Conservation (phyloP, 345 rosid genomes). For the Noccaea caerulescens region DNA sequence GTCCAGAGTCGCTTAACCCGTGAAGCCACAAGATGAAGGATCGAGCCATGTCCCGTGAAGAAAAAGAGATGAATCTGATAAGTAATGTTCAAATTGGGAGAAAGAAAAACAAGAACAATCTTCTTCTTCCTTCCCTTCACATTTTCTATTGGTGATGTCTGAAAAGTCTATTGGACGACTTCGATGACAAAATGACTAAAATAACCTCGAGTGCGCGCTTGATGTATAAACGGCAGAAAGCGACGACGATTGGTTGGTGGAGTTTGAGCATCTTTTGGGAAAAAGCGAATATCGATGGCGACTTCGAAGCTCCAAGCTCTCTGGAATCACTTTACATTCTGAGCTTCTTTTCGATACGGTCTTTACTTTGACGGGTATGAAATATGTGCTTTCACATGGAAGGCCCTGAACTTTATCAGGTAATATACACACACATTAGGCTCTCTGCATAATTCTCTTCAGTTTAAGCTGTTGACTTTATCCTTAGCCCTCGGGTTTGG, state of each 20-base stretch:
- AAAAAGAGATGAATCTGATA: too few species aligned
- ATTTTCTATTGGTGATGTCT: slow-evolving; percentile 6
- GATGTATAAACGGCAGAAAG: neutral
- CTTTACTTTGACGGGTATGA: too few species aligned
- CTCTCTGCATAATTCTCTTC: too few species aligned
- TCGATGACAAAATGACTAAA: slow-evolving; percentile 7
- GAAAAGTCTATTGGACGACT: slow-evolving; percentile 35
- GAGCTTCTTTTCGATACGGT: too few species aligned
- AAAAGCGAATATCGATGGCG: slow-evolving; percentile 53
- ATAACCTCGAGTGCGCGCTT: neutral
- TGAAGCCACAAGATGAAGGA: slow-evolving; percentile 79
- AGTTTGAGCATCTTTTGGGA: neutral
- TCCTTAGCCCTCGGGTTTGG: too few species aligned
- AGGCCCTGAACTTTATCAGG: too few species aligned
- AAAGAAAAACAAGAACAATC: slow-evolving; percentile 33
- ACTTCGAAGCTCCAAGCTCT: slow-evolving; percentile 83
- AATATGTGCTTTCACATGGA: too few species aligned
- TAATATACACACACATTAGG: too few species aligned
- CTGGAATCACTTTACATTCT: slow-evolving; percentile 98
- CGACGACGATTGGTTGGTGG: slow-evolving; percentile 31
- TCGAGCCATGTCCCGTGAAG: slow-evolving; percentile 57
- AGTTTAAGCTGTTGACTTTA: too few species aligned
- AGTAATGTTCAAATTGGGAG: slow-evolving; percentile 15
- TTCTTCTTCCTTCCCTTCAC: too few species aligned
- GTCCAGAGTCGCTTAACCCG: slow-evolving; percentile 85